These are phyloP conservation scores for Alternaria metachromatica DNA, from an alignment of 2,329 filamentous ascomycete species.

Conservation along the genomic window DNA sequence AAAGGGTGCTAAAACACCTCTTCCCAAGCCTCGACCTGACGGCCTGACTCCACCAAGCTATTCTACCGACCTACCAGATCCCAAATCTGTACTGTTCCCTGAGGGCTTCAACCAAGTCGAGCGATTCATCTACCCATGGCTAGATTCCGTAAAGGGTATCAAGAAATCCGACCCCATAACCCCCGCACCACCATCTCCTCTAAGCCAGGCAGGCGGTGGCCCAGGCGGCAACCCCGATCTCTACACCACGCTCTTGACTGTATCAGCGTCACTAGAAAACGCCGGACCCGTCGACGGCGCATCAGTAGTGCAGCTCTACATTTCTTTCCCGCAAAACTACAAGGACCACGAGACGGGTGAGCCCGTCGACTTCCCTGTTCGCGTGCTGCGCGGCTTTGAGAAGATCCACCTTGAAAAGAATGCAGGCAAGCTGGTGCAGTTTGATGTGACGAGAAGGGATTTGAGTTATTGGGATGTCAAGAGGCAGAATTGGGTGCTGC, in stretches of 20 bases:
- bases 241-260: conserved; percentile 62
- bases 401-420: conserved; percentile 47
- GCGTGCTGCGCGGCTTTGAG: conserved; percentile 52
- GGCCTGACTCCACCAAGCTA: conserved; percentile 54
- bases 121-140: conserved; percentile 78
- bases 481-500: conserved; percentile 52
- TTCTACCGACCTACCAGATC: conserved; percentile 61
- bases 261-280: conserved; percentile 65
- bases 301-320: conserved; percentile 65
- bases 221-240: conserved; percentile 72
- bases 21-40: conserved; percentile 43
- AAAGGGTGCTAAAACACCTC: conserved; percentile 54
- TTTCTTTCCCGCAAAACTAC: conserved; percentile 56
- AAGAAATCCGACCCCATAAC: conserved; percentile 57
- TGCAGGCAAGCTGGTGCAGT: conserved; percentile 36
- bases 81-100: conserved; percentile 67
- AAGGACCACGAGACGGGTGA: conserved; percentile 52
- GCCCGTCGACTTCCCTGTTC: conserved; percentile 63
- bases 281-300: conserved; percentile 62
- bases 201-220: conserved; percentile 71
- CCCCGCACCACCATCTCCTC: conserved; percentile 60
- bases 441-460: conserved; percentile 51
- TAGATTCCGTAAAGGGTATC: conserved; percentile 60
- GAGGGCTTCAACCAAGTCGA: conserved; percentile 64
- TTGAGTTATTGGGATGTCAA: conserved; percentile 51